A percentile compares a stretch with the other conserved stretches of the same genome.
phyloP scores from a whole-genome alignment of 495 filamentous ascomycete genomes.

The Hyaloscypha variabilis region DNA sequence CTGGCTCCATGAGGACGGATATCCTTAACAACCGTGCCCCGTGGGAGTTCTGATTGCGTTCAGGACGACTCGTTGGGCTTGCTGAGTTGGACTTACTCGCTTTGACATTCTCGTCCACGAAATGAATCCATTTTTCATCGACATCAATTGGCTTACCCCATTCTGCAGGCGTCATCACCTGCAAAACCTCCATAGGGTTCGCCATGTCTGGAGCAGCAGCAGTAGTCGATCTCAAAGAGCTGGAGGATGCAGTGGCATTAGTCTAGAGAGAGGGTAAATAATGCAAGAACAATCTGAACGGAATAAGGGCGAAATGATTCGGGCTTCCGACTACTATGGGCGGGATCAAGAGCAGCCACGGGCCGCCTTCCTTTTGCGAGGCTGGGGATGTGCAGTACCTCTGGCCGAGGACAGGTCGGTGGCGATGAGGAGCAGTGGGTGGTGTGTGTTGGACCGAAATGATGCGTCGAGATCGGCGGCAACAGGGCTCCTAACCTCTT shows the following conservation, averaged over 20 bases:
- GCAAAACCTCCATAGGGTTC: slow-evolving; percentile 13
- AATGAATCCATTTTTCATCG: slow-evolving; percentile 15
- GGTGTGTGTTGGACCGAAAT: no score
- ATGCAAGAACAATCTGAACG: no score
- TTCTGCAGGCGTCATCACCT: slow-evolving; percentile 10
- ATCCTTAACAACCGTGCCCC: not conserved
- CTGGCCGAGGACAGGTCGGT: no score
- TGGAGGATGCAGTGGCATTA: not conserved
- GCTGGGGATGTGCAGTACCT: no score
- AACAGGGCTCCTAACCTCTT: no score
- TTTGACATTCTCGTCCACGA: slow-evolving; percentile 15
- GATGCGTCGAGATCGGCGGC: no score
- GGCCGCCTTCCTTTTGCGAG: no score
- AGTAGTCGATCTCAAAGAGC: not conserved
- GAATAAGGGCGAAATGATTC: no score
- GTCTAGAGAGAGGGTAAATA: no score
- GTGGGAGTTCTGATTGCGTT: slow-evolving; percentile 9
- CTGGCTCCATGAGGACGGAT: slow-evolving; percentile 37
- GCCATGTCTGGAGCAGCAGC: slow-evolving; percentile 4
- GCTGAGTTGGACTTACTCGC: slow-evolving; percentile 9
- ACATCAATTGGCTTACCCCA: slow-evolving; percentile 11
- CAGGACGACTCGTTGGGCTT: slow-evolving; percentile 3
- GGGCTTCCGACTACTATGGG: no score
- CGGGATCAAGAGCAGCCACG: no score
- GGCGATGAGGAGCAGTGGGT: no score